Percentiles rank a stretch among this genome's conserved stretches.
phyloP scores from a whole-genome alignment of 257 asterid genomes.

The Petunia secreta region DNA sequence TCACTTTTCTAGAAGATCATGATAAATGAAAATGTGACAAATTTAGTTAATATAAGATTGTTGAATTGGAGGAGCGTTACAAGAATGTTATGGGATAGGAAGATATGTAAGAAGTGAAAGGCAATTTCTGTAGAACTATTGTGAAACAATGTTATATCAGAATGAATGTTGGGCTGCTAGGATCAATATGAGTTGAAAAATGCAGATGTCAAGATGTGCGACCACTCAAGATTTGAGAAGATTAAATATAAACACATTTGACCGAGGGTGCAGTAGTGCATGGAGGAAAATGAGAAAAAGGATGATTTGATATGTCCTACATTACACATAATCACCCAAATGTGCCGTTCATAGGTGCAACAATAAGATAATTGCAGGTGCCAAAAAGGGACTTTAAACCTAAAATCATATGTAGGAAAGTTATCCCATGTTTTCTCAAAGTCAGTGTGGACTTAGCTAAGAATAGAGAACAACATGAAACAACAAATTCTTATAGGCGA shows the following conservation, averaged over 20 bases:
- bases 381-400: not conserved
- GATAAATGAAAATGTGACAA: not conserved
- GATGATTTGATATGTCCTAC: not conserved
- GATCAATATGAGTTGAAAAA: not conserved
- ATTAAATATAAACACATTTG: not conserved
- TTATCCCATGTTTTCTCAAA: not conserved
- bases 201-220: not conserved
- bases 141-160: not conserved
- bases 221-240: conserved; percentile 1
- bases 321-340: not conserved
- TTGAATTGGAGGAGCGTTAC: not conserved
- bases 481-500: not conserved
- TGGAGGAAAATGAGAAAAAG: not conserved
- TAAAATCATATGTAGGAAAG: not conserved
- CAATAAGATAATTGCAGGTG: not conserved
- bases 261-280: not conserved
- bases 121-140: not conserved
- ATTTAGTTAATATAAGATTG: not conserved
- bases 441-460: not conserved
- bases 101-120: not conserved
- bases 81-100: not conserved
- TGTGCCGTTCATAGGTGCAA: not conserved
- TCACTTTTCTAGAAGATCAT: not conserved
- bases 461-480: conserved; percentile 10
- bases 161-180: not conserved